Base-by-base conservation (phyloP, 2,329 filamentous ascomycete species). In the Fusarium euwallaceae region DNA sequence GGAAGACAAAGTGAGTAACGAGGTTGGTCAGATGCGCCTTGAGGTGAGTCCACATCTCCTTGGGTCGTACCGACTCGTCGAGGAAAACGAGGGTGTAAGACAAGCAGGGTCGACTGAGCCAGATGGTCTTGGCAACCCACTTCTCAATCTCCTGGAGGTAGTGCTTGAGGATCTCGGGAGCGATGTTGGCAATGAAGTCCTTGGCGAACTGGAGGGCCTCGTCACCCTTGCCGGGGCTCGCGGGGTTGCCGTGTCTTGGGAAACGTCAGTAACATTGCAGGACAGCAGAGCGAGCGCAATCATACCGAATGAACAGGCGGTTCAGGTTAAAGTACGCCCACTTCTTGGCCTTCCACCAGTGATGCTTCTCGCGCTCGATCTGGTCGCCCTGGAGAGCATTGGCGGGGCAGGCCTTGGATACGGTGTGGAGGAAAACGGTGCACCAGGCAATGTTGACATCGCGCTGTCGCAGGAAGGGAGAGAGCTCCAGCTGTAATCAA, bases 331-430 rank as follows among this genome's bases (percentile, higher is more conserved):
- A 97, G 84, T 98, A 99, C 16, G 96, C 94, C 97, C 97, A 98
- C 85, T 99, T 99, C 92, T 98, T 98, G 74, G 95, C 94, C 87
- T 98, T 99, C 96, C 96, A 99, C 96, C 97, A 99, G 83, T 98
- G 95, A 82, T 98, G 95, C 79, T 93, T 90, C 84, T 98, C 97
- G 67, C 97, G 91, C 81, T 98, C 96, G 68, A 94, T 92, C 62
- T 93, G 86, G 69, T 92, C 94, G 70, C 94, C 94, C 70, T 97
- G 95, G 89, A 98, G 92, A 39, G 95, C 93, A 77, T 88, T 91
- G 66, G 93, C 89, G 6, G 97, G 97, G 39, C 94, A 92, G 24
- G 92, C 87, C 84, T 98, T 98, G 76, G 93, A 92, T 39, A 98
- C 94, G 61, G 97, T 94, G 71, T 93, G 92, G 76, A 99, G 87